Conservation (phyloP, 2,329 filamentous ascomycete species). For the Microdochium paspali region DNA sequence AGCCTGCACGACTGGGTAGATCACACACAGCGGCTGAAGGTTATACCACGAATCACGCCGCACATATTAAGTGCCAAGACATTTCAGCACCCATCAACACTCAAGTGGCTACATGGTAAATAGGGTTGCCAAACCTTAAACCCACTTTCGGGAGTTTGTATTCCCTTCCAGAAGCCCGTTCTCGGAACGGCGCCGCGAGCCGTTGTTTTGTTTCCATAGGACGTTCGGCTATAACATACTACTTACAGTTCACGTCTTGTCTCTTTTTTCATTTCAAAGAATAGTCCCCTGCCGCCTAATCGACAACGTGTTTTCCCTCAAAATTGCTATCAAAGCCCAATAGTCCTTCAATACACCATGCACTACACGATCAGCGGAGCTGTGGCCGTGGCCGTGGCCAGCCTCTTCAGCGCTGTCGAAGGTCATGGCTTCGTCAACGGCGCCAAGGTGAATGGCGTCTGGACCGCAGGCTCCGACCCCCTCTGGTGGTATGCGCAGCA, state of each 20-base stretch:
- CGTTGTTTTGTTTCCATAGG: background rate
- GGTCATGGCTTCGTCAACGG: constrained; percentile 13
- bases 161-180: background rate
- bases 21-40: no score
- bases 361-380: background rate
- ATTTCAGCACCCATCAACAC: background rate
- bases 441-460: constrained; percentile 10
- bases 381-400: background rate
- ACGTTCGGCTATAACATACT: background rate
- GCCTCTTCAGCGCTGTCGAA: background rate
- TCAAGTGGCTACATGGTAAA: background rate
- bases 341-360: background rate
- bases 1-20: background rate
- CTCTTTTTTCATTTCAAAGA: background rate
- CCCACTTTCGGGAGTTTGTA: background rate
- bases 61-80: background rate
- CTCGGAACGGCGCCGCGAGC: background rate
- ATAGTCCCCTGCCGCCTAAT: background rate
- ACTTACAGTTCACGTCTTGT: background rate
- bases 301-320: background rate
- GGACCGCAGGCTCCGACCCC: constrained; percentile 12
- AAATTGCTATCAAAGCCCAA: background rate
- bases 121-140: background rate
- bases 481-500: constrained; percentile 12
- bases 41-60: background rate